Evolutionary conservation across 2,329 filamentous ascomycete species (phyloP).

Genomic region (Pestalotiopsis sp.): DNA sequence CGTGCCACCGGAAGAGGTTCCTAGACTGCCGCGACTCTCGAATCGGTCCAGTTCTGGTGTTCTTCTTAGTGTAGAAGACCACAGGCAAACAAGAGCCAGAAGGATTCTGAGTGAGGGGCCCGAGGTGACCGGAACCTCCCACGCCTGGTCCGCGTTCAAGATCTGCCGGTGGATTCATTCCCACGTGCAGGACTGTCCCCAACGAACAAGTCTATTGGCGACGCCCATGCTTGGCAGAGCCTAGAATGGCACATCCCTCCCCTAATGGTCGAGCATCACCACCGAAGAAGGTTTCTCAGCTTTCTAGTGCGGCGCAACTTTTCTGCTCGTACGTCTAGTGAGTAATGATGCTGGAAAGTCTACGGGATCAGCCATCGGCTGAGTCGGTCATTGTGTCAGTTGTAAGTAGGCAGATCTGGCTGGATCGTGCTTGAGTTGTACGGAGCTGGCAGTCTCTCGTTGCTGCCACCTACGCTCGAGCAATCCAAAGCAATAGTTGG

Average conservation of each 20-base stretch:
- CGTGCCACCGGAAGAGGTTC: neutral
- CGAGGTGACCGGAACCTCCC: neutral
- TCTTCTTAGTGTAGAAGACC: neutral
- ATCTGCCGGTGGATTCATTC: conserved; percentile 8
- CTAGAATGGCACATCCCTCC: neutral
- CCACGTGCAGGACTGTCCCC: conserved; percentile 4
- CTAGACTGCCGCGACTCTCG: neutral
- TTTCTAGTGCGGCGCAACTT: neutral
- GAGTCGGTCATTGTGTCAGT: neutral
- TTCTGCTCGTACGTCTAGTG: neutral
- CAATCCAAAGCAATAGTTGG: neutral
- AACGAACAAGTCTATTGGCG: neutral
- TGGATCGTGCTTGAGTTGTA: neutral
- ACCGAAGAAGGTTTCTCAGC: neutral
- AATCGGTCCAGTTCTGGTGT: neutral
- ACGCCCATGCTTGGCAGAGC: neutral
- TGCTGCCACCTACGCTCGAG: neutral
- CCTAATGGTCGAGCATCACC: neutral
- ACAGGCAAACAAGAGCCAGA: neutral
- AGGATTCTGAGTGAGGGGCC: neutral
- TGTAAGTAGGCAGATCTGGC: too few relatives aligned
- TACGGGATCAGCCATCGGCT: neutral
- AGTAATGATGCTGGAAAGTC: neutral
- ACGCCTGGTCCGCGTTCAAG: neutral
- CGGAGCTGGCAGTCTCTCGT: neutral